Evolutionary conservation across 2,329 filamentous ascomycete species (phyloP).

Genomic region (Alternaria sp.): DNA sequence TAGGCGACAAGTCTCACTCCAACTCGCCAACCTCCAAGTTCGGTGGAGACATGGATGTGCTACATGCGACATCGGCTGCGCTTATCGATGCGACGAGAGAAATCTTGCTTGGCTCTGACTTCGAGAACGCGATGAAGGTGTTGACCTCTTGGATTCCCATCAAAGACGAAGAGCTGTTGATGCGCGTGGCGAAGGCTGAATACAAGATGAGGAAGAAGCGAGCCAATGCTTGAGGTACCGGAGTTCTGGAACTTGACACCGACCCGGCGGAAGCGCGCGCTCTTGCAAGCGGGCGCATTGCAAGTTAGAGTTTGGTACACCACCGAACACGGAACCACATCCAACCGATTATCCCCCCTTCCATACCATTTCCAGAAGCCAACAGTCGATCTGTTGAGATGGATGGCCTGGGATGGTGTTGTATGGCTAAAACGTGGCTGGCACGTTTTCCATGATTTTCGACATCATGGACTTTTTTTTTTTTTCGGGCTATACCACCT

Average conservation of each 20-base stretch:
- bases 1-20: conserved; percentile 73
- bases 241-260: conserved; percentile 13
- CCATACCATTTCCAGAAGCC: conserved; percentile 41
- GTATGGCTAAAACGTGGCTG: conserved; percentile 41
- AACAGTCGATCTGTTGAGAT: conserved; percentile 43
- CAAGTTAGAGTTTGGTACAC: conserved; percentile 22
- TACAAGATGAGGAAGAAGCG: conserved; percentile 74
- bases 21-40: conserved; percentile 46
- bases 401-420: conserved; percentile 44
- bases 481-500: conserved; percentile 26
- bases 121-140: conserved; percentile 97
- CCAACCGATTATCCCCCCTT: conserved; percentile 25
- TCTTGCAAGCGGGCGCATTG: conserved; percentile 16
- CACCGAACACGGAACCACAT: conserved; percentile 24
- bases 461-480: conserved; percentile 26
- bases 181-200: conserved; percentile 87
- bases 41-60: conserved; percentile 77
- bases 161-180: conserved; percentile 90
- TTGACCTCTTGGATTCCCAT: conserved; percentile 93
- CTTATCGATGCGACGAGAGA: conserved; percentile 90
- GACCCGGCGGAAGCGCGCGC: conserved; percentile 19
- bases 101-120: conserved; percentile 89
- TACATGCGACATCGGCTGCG: conserved; percentile 89
- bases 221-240: conserved; percentile 41
- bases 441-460: conserved; percentile 36